Base-by-base conservation (phyloP, 257 asterid genomes). In the Solanum raphanifolium region DNA sequence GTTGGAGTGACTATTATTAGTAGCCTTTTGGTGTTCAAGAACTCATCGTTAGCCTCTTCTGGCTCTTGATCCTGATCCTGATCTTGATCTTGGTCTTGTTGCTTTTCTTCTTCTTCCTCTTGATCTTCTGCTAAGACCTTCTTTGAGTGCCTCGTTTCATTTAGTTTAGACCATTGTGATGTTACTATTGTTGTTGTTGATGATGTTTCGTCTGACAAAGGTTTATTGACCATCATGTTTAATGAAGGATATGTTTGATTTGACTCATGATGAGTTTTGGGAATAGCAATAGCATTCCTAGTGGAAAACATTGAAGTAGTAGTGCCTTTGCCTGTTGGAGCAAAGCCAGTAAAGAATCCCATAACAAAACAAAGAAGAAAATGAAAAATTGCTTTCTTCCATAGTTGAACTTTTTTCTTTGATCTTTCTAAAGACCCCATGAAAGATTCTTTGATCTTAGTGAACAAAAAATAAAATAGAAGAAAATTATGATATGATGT, bases 311-410 rank as follows among this genome's bases (percentile, higher is more conserved):
- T 89, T 2, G 95, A 88, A 76, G 76, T 69, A 52, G 62, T 52
- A 55, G n/a, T 55, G 31, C 93, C 8, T 86, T 92, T 96, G 48
- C 89, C 78, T 3, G 95, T 91, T 8, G 99, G 98, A 72, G 98
- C 93, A 66, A 97, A 95, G 90, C 99, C 99, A 13, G 98, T 90
- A 94, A 95, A 95, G 90, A 97, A 95, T 8, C 99, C 99, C 95
- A 96, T 92, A 36, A 93, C 93, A 74, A 95, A 95, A 90, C 98
- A 95, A 11, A 97, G 87, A 90, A 92, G 66, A 91, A 97, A 95
- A 91, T 97, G 99, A 68, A 93, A 73, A 69, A 91, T 90, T 87
- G 98, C 98, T 90, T 93, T 97, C 92, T 93, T 93, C 98, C 97
- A 94, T 87, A 94, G 35, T 35, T 93, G 96, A 18, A 90, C 90